Conservation (phyloP, 192 early-diverging fungal genomes). For the Entomortierella parvispora region DNA sequence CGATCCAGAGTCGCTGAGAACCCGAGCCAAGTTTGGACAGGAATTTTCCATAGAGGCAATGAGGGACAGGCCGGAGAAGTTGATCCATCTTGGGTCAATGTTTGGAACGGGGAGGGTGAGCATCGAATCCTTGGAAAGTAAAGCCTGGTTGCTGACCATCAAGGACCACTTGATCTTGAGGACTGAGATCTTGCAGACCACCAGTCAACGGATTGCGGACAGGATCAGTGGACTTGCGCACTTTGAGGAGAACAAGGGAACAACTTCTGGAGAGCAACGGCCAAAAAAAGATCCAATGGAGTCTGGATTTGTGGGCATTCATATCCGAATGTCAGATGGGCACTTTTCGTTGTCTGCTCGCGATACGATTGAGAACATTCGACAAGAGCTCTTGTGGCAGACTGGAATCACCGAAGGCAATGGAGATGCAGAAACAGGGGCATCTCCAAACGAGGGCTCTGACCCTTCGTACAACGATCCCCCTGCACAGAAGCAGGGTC, state of each 20-base stretch:
- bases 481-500: neutral
- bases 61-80: slow-evolving; percentile 39
- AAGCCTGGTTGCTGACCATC: slow-evolving; percentile 28
- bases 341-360: slow-evolving; percentile 44
- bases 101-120: slow-evolving; percentile 56
- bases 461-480: too few species aligned
- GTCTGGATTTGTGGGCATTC: slow-evolving; percentile 38
- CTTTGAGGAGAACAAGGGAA: slow-evolving; percentile 11
- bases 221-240: slow-evolving; percentile 48
- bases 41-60: slow-evolving; percentile 55
- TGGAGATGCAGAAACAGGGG: neutral
- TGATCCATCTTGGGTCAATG: slow-evolving; percentile 60
- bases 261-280: too few species aligned
- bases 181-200: slow-evolving; percentile 51
- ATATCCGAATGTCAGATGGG: slow-evolving; percentile 48
- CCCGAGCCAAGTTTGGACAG: slow-evolving; percentile 32
- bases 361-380: slow-evolving; percentile 41
- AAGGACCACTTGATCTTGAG: slow-evolving; percentile 29
- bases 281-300: slow-evolving; percentile 4
- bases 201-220: slow-evolving; percentile 47
- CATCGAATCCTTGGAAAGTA: slow-evolving; percentile 42
- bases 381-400: slow-evolving; percentile 47
- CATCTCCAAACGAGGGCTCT: neutral
- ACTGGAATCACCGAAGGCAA: slow-evolving; percentile 19
- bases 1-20: slow-evolving; percentile 14